Base-by-base conservation (phyloP, 768 basidiomycete genomes). In the Daedalea quercina region DNA sequence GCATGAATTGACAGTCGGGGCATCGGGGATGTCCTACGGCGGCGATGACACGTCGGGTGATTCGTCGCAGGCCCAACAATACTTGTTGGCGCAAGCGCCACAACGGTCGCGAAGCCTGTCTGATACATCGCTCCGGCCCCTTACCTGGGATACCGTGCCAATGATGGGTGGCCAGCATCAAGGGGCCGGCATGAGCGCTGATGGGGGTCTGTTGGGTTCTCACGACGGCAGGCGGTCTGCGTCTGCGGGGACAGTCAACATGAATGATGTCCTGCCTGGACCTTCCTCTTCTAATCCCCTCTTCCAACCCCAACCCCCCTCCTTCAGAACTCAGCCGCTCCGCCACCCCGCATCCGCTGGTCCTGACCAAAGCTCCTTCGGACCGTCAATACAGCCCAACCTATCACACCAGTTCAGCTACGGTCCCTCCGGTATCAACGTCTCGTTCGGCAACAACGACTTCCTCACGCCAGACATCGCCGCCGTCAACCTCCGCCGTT, bases 21-120 rank as follows among this genome's bases (percentile, higher is more conserved):
- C 54, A 22, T 45, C 60, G 52, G 57, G 52, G 43, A 56, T 61
- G 57, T 25, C 52, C 47, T 61, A 47, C 46, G 53, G 46, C 19
- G 44, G 44, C 20, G 28, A 28, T 41, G 49, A 57, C 28, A 45
- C 54, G 42, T 45, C 47, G 23, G 35, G 23, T 23, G 56, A 55
- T 25, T n/a, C 44, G 28, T 53, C 50, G 19, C 54, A 50, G 48
- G 51, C 50, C 22, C 54, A 54, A 33, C 56, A 57, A 49, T 71
- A 66, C 54, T 67, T 71, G 45, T 63, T 65, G 59, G 64, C 69
- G 17, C 65, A 68, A 51, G 63, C 59, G n/a, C 66, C 67, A 9
- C 56, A 57, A 33, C 75, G 82, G 33, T 67, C 70, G 22, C 73
- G 84, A 49, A 82, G 80, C 66, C 78, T 83, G 59, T 81, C 81